Evolutionary conservation across 176 grass and related monocot species (phyloP), one percentile per base, ranked within the genome.

Genomic region (Tuctoria greenei): DNA sequence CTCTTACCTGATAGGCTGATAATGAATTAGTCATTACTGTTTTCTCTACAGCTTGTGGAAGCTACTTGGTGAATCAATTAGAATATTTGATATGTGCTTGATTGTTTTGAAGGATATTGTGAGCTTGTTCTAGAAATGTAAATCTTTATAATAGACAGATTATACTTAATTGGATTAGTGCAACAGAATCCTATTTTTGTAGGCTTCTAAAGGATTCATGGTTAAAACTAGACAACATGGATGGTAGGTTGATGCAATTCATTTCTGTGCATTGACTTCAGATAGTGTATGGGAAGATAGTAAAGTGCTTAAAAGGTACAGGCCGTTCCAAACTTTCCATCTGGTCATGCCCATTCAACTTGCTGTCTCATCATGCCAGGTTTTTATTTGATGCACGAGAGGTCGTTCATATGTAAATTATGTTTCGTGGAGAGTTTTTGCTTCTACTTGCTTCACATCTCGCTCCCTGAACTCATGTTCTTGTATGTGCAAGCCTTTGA

Each of bases 401-500:
- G 11, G 0, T 31, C 8, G 1, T 8, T 16, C 21, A 49, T 46
- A 49, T 62, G 69, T 64, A 20, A 26, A 44, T 9, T 74, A 26
- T 63, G 31, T 14, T 50, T 75, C 18, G 11, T 26, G 31, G 13
- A 14, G 47, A 26, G 69, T 1, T 28, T 43, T 8, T 74, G 31
- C 25, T 42, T 71, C 28, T 79, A 28, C 39, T 9, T 76, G 20
- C 10, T 72, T 59, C 10, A 37, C 7, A 58, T 73, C 34, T 45
- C 18, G 4, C 63, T 45, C 37, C 16, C 39, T 71, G 42, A 80
- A 65, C 7, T 67, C 16, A 71, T 49, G 15, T 66, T 6, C 61
- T n/a, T 67, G 37, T 66, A 14, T 73, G 11, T 70, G 45, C 79
- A 84, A 93, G 86, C 38, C 63, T 21, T 74, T 90, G 80, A 64